Base-by-base conservation (phyloP, 371 early-diverging fungal species). In the Apophysomyces ossiformis region DNA sequence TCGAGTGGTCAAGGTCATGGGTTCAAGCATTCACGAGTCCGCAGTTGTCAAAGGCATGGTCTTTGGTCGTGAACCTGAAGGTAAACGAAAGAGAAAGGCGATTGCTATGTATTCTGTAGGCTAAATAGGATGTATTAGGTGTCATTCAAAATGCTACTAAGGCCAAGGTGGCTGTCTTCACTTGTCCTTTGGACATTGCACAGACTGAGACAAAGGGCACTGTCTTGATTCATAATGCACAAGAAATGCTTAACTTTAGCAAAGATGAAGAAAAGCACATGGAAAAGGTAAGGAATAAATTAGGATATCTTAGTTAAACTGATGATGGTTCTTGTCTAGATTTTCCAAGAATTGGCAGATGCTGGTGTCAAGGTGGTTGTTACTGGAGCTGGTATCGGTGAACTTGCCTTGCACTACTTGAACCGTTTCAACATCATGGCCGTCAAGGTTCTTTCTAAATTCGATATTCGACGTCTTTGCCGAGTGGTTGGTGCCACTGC, bases 181-280 rank as follows among this genome's bases (percentile, higher is more conserved):
- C 97, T 44, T 99, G 98, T 77, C 93, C 97, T 11, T 83, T 99
- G 64, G 99, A 99, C 73, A 91, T 97, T 66, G 84, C 93, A 16
- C 91, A 96, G 76, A 98, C 99, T 36, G 99, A 99, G 77, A 99
- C 99, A 63, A 99, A 99, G 88, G 99, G 99, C 50, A 99, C 99
- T 6, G 98, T 99, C 44, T 85, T 99, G 74, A 92, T 99, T 73
- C 93, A 95, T 70, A 98, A 93, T 74, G 99, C 99, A 61, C 85
- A 92, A 64, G 99, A 99, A 75, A 94, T 99, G 94, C 85, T 98
- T 46, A 91, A 91, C 75, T 99, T 97, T 76, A 92, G 93, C 65
- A 96, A 95, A 81, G 99, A 96, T 59, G 99, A 93, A 73, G 92
- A 92, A 76, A 82, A 86, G 69, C 89, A 90, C 66, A 83, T 93